These are phyloP conservation scores for Mesotaenium endlicherianum DNA, from an alignment of 139 green algal genomes.

Conservation along the genomic window DNA sequence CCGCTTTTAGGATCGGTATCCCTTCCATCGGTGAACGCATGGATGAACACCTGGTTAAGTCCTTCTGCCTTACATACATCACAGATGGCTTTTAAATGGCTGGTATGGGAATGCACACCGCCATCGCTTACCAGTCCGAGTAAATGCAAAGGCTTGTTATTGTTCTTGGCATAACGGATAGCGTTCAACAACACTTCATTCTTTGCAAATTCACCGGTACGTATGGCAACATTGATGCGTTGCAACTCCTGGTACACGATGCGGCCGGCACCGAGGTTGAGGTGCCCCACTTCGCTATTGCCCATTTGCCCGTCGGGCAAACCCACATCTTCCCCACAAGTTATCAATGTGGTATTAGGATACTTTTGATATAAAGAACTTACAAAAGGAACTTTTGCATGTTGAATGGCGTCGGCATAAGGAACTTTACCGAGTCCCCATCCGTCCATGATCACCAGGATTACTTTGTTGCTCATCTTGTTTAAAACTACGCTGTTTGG, in stretches of 20 bases:
- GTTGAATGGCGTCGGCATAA: neutral
- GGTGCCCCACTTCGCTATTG: neutral
- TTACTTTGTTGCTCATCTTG: too few species aligned
- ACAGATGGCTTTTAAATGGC: neutral
- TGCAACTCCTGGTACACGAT: slow-evolving; percentile 17
- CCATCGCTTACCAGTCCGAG: slow-evolving; percentile 16
- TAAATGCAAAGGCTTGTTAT: neutral
- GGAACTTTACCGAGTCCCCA: neutral
- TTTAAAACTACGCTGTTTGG: too few species aligned
- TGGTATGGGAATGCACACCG: slow-evolving; percentile 12
- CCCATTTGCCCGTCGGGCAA: neutral
- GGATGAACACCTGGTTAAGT: neutral
- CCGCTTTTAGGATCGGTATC: neutral
- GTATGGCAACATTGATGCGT: neutral
- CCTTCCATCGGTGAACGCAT: neutral
- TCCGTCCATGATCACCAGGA: neutral
- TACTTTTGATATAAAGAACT: neutral
- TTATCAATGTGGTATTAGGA: neutral
- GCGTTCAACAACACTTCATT: neutral
- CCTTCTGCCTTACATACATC: neutral
- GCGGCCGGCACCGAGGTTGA: slow-evolving; percentile 14
- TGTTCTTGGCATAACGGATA: neutral
- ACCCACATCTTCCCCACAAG: neutral
- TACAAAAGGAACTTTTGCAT: neutral
- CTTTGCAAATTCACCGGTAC: neutral